Conservation (phyloP, 345 rosid genomes). For the Rubroshorea leprosula region DNA sequence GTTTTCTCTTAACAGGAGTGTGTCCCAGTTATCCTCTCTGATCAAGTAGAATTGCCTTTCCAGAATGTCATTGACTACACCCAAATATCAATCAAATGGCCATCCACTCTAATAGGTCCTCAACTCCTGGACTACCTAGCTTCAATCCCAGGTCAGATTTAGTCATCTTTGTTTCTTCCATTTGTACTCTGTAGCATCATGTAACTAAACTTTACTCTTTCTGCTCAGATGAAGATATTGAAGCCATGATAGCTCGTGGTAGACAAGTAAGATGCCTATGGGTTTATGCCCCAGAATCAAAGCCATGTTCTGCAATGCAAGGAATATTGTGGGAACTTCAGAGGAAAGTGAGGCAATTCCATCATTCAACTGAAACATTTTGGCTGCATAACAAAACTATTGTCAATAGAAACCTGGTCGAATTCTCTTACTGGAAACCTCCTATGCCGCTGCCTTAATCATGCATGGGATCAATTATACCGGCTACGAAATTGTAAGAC, state of each 20-base stretch:
- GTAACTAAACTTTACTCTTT: constrained; percentile 5
- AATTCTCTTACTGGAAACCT: constrained; percentile 71
- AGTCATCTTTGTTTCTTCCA: constrained; percentile 3
- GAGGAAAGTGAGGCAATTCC: constrained; percentile 83
- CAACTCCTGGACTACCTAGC: constrained; percentile 78
- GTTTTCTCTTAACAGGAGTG: constrained; percentile 62
- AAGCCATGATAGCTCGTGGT: constrained; percentile 66
- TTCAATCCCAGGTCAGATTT: constrained; percentile 56
- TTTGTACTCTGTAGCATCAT: background rate
- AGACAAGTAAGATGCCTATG: constrained; percentile 70
- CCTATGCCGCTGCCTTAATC: constrained; percentile 71
- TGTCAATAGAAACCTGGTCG: constrained; percentile 59
- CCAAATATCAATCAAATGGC: constrained; percentile 90
- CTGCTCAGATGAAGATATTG: constrained; percentile 50
- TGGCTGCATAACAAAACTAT: constrained; percentile 84
- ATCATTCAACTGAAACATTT: constrained; percentile 86
- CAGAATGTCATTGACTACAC: constrained; percentile 84
- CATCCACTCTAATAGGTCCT: constrained; percentile 67
- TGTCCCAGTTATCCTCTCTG: constrained; percentile 88
- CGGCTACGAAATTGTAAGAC: too few species aligned
- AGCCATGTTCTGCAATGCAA: constrained; percentile 66
- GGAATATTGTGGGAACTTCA: constrained; percentile 95
- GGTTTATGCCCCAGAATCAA: constrained; percentile 64
- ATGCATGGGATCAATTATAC: background rate
- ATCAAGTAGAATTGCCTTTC: constrained; percentile 82